phyloP scores from a whole-genome alignment of 306 rosid genomes.

The Trifolium subterraneum region DNA sequence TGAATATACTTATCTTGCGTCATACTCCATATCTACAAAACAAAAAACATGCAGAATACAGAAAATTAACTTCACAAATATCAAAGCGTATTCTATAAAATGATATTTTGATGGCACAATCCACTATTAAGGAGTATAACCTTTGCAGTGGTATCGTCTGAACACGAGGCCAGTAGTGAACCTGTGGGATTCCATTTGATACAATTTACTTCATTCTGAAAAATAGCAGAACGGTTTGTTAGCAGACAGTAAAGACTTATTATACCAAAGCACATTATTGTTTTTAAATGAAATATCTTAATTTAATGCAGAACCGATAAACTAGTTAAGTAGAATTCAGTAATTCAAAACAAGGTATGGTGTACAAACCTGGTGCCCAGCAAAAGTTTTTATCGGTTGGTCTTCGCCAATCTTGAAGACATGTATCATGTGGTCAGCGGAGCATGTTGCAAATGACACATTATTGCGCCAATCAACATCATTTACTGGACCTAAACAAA shows the following conservation, averaged over 20 bases:
- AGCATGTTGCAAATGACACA: conserved; percentile 85
- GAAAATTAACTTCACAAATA: conserved; percentile 24
- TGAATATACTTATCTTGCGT: conserved; percentile 84
- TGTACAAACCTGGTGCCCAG: conserved; percentile 79
- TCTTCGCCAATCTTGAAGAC: conserved; percentile 90
- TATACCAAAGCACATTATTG: conserved; percentile 1
- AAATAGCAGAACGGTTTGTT: conserved; percentile 41
- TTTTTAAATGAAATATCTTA: no score
- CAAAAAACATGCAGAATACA: not conserved
- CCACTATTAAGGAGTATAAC: conserved; percentile 41
- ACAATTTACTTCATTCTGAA: conserved; percentile 93
- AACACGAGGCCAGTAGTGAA: conserved; percentile 86
- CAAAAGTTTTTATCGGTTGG: conserved; percentile 76
- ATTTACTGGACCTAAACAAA: conserved; percentile 81
- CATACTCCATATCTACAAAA: conserved; percentile 89
- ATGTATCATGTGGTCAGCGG: conserved; percentile 84
- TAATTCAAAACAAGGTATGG: not conserved
- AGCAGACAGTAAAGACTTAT: conserved; percentile 32
- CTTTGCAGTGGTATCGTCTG: conserved; percentile 94
- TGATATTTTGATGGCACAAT: not conserved
- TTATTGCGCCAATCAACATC: conserved; percentile 98
- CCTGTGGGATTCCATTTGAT: conserved; percentile 99
- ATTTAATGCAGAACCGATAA: conserved; percentile 9
- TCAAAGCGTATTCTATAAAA: not conserved
- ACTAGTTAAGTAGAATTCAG: not conserved